Percentiles rank a stretch among this genome's conserved stretches.
phyloP scores from a whole-genome alignment of 371 early-diverging fungal genomes.

The Rhizopus arrhizus region DNA sequence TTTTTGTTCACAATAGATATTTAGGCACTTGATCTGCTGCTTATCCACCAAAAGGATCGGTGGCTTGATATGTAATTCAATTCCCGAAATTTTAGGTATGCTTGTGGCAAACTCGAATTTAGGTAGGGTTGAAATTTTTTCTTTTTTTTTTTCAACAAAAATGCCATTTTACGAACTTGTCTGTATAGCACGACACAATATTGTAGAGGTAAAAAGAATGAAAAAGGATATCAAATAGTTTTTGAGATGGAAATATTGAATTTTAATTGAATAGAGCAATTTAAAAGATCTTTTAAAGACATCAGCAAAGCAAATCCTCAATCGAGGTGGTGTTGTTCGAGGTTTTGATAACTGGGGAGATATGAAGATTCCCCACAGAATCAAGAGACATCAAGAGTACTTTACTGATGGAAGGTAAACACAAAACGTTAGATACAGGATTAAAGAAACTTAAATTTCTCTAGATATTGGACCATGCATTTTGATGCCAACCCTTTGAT shows the following conservation, averaged over 20 bases:
- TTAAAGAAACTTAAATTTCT: neutral
- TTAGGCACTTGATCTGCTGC: no score
- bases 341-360: conserved; percentile 72
- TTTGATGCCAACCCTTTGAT: conserved; percentile 75
- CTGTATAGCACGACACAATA: conserved; percentile 63
- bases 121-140: conserved; percentile 5
- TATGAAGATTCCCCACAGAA: conserved; percentile 63
- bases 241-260: neutral
- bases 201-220: conserved; percentile 49
- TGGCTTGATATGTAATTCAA: neutral
- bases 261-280: conserved; percentile 44
- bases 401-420: conserved; percentile 63
- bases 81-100: neutral
- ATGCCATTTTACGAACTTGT: conserved; percentile 78
- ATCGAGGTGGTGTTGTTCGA: conserved; percentile 79
- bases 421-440: neutral
- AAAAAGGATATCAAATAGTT: neutral
- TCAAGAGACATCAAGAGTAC: conserved; percentile 70
- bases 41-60: no score
- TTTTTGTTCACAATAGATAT: no score
- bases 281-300: conserved; percentile 68
- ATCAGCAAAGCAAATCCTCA: conserved; percentile 69
- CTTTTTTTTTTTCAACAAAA: conserved; percentile 3
- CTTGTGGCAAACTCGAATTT: neutral
- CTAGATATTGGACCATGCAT: conserved; percentile 78